phyloP scores from a whole-genome alignment of 495 filamentous ascomycete genomes.

The Coniosporium apollinis region DNA sequence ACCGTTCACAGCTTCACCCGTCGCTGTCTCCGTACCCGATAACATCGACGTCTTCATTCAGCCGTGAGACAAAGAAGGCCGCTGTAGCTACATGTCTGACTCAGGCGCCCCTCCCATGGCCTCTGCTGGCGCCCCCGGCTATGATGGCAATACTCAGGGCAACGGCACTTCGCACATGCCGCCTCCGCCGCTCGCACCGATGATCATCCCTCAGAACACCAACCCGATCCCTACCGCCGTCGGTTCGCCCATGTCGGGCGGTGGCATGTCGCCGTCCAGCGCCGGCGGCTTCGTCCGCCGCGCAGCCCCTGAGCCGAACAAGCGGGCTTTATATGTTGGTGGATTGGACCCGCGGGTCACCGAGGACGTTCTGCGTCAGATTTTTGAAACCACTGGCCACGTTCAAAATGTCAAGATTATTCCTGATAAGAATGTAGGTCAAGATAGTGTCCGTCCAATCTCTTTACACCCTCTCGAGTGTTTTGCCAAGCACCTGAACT shows the following conservation, averaged over 20 bases:
- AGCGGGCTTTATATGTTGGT: constrained; percentile 91
- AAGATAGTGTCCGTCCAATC: too few species aligned
- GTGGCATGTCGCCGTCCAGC: constrained; percentile 60
- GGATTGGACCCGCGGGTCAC: constrained; percentile 90
- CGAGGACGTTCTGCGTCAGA: constrained; percentile 91
- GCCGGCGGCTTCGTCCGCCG: constrained; percentile 67
- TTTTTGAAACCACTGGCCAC: constrained; percentile 97
- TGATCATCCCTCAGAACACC: constrained; percentile 89
- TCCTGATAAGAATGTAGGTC: constrained; percentile 89
- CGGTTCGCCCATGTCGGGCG: constrained; percentile 29
- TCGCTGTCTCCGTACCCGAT: too few species aligned
- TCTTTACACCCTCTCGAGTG: too few species aligned
- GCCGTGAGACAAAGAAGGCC: too few species aligned
- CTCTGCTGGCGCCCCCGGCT: constrained; percentile 18
- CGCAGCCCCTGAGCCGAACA: constrained; percentile 94
- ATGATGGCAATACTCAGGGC: constrained; percentile 16
- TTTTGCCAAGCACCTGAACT: too few species aligned
- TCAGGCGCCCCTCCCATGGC: constrained; percentile 16
- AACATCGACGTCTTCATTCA: too few species aligned
- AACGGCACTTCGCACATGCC: constrained; percentile 54
- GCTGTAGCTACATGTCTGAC: too few species aligned
- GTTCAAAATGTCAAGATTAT: constrained; percentile 99
- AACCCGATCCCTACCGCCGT: constrained; percentile 92
- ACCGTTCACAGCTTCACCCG: too few species aligned
- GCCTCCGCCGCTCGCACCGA: constrained; percentile 73